Evolutionary conservation across 768 basidiomycete species (phyloP), one percentile per base, ranked within the genome.

Genomic region (Dentipellis fragilis): DNA sequence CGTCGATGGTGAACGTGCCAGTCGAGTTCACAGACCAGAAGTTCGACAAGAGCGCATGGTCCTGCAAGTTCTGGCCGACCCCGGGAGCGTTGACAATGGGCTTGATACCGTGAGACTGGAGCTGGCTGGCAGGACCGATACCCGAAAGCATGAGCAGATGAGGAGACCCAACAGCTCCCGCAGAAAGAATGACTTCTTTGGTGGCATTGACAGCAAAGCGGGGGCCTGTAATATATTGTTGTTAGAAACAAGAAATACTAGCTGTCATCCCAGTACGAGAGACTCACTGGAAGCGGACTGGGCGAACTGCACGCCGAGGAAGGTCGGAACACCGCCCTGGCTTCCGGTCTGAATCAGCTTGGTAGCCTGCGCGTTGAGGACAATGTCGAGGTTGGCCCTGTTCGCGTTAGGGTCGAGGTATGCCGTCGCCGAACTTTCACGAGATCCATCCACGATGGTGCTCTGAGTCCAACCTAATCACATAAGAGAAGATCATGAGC

Each of bases 31-130:
- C 37, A 9, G 46, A 21, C 36, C 35, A 54, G n/a, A 39, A 29
- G 12, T 46, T 64, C 12, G 42, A 57, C 47, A 50, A 10, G 12
- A 29, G 3, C 21, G 46, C 10, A 53, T 59, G 55, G 62, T 72
- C 72, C 61, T 72, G 70, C 11, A 73, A 59, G 55, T 73, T 72
- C 11, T 45, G 60, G n/a, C 73, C 72, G 19, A 74, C 72, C 2
- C 68, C 69, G 1, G 73, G 71, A 19, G 70, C 58, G 55, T 71
- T 38, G 4, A 71, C 63, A 19, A 70, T 46, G 6, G 70, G 21
- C 38, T 63, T 54, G 55, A 71, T 69, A 4, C 67, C 67, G 22
- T 64, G 49, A 21, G 62, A 16, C 16, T 46, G 39, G 3, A 72
- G 62, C 2, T 69, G 64, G 1, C 57, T 38, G 5, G 39, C n/a